Evolutionary conservation across 2,329 filamentous ascomycete species (phyloP), one percentile per base, ranked within the genome.

Genomic region (Alternaria novae-zelandiae): DNA sequence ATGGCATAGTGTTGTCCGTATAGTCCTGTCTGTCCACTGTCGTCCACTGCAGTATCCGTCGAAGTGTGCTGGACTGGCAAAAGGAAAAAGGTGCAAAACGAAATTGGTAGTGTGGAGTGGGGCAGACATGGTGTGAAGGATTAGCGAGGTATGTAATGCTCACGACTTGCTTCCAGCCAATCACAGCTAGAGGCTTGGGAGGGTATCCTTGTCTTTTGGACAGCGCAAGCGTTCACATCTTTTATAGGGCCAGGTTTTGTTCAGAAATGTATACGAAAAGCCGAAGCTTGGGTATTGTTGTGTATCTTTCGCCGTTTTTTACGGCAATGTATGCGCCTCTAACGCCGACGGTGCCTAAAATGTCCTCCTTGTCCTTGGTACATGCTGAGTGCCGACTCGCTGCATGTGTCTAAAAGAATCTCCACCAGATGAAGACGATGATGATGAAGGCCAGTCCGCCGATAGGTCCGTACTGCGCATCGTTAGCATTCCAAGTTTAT

Each of bases 341-440:
- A 64, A 68, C 63, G 66, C 66, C 60, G 25, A 61, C 47, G 41
- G 30, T 46, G 46, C 46, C 44, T 45, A 21, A 21, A 28, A 9
- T 44, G 23, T 8, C 46, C 13, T 20, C 17, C 43, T 49, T 47
- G 49, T 20, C 17, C 43, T 49, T 47, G 49, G 41, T 30, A 54
- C 44, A 41, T 51, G 50, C 20, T 25, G 23, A 54, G 46, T 41
- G 28, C 41, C 50, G 43, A 23, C 17, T 43, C 54, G 17, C 43
- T 36, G 50, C 54, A 32, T 47, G 17, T 32, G 20, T 54, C 41
- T 60, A 97, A 81, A 97, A 97, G 83, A 98, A 97, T 67, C 94
- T 89, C 91, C 93, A 95, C 87, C 91, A 96, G 66, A 98, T 82
- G 81, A 98, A 94, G 67, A 97, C 80, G 57, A 98, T 79, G 65